A percentile compares a stretch with the other conserved stretches of the same genome.
phyloP scores from a whole-genome alignment of 345 rosid genomes.

The Eutrema yunnanense region DNA sequence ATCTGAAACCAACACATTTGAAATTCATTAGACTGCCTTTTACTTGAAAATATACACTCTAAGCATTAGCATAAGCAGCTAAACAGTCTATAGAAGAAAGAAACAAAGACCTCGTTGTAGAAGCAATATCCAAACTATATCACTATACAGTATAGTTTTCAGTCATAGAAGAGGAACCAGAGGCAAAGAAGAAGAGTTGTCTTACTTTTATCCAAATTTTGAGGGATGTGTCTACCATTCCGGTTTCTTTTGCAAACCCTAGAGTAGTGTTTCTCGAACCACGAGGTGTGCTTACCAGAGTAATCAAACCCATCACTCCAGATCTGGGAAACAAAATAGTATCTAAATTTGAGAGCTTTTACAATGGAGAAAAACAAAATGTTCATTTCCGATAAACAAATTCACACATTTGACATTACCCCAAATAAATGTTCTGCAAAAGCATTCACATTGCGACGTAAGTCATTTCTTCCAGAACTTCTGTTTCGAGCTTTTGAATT shows the following conservation, averaged over 20 bases:
- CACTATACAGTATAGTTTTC: not conserved
- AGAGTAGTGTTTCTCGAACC: constrained; percentile 48
- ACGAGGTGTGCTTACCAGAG: constrained; percentile 43
- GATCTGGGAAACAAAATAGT: constrained; percentile 26
- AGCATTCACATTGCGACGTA: constrained; percentile 36
- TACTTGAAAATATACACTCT: not conserved
- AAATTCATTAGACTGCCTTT: not conserved
- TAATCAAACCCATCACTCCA: constrained; percentile 44
- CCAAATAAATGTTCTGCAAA: constrained; percentile 47
- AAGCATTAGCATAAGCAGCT: not conserved
- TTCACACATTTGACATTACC: constrained; percentile 25
- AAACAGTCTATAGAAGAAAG: not conserved
- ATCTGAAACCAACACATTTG: not conserved
- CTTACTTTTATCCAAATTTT: constrained; percentile 49
- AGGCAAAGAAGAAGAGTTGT: constrained; percentile 6
- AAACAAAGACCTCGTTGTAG: not conserved
- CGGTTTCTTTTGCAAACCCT: constrained; percentile 35
- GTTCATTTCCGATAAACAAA: not conserved
- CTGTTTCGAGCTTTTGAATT: constrained; percentile 16
- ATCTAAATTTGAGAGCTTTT: not conserved
- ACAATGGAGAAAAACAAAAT: not conserved
- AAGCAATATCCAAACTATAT: not conserved
- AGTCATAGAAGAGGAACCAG: not conserved
- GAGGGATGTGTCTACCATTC: constrained; percentile 32
- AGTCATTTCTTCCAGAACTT: constrained; percentile 33